A percentile compares a stretch with the other conserved stretches of the same genome.
Evolutionary conservation across 2,329 filamentous ascomycete genomes (phyloP).

Genomic region (Rhynchosporium graminicola): DNA sequence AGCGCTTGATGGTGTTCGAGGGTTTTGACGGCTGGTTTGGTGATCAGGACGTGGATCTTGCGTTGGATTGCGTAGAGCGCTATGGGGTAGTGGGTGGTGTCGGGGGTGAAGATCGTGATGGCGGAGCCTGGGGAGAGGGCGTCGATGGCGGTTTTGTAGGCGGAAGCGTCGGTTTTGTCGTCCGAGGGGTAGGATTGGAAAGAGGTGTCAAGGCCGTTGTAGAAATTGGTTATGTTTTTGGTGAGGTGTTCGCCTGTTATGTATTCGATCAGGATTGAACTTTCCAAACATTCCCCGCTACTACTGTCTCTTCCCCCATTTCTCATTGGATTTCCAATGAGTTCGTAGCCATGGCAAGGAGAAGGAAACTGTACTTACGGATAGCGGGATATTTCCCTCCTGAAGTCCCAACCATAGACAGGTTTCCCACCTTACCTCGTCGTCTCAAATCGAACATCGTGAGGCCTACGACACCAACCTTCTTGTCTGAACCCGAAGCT

Average conservation of each 20-base stretch:
- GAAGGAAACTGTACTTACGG: slow-evolving; percentile 54
- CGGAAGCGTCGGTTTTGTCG: slow-evolving; percentile 70
- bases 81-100: slow-evolving; percentile 90
- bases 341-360: background rate
- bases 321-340: background rate
- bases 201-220: slow-evolving; percentile 85
- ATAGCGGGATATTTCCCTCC: slow-evolving; percentile 91
- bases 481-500: slow-evolving; percentile 88
- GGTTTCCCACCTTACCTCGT: slow-evolving; percentile 80
- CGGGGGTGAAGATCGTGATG: slow-evolving; percentile 94
- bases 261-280: background rate
- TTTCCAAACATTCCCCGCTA: background rate
- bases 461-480: slow-evolving; percentile 89
- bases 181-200: slow-evolving; percentile 83
- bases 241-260: slow-evolving; percentile 73
- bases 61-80: slow-evolving; percentile 89
- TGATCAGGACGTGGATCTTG: slow-evolving; percentile 87
- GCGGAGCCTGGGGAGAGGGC: slow-evolving; percentile 78
- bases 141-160: slow-evolving; percentile 89
- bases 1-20: slow-evolving; percentile 78
- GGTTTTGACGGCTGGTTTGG: slow-evolving; percentile 88
- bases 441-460: slow-evolving; percentile 87
- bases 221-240: slow-evolving; percentile 83
- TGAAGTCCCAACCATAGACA: slow-evolving; percentile 88
- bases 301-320: background rate